Evolutionary conservation across 208 protist species (phyloP), one percentile per base, ranked within the genome.

Genomic region (Acanthamoeba healyi): DNA sequence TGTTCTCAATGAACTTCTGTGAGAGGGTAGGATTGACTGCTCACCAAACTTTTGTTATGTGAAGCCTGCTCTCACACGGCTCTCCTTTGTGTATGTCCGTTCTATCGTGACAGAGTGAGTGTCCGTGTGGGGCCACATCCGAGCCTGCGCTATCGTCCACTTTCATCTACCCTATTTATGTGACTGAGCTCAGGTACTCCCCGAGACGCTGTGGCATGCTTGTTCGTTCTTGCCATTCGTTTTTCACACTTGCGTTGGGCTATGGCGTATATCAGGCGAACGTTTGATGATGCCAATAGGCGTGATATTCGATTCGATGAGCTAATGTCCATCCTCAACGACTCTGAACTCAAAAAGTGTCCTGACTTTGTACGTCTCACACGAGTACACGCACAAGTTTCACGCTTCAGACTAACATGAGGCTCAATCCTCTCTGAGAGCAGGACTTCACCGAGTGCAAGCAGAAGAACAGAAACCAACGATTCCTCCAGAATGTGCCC

Each of bases 1-100:
- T 93, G 10, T 93, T 93, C 42, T 51, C 65, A 19, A 93, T 93
- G 88, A 74, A 93, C 32, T 67, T 81, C 22, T 93, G 56, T n/a
- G 88, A 93, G 17, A 38, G 88, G 42, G 88, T 93, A 81, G 12
- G 67, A n/a, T n/a, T 19, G 12, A 77, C 9, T 2, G 67, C 49
- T n/a, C n/a, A n/a, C n/a, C n/a, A n/a, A n/a, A n/a, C n/a, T n/a
- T n/a, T n/a, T n/a, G n/a, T n/a, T n/a, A n/a, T n/a, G n/a, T n/a
- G n/a, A n/a, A n/a, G n/a, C n/a, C n/a, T n/a, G 49, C 12, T 56
- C 49, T 3, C 49, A 24, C 49, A 56, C 49, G 15, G 14, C 12
- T 22, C 49, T 56, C 1, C 49, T 77, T 38, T 29, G 42, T 17
- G 5, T n/a, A 82, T 36, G 42, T 29, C 34, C 81, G 65, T 17